A percentile compares a stretch with the other conserved stretches of the same genome.
Conservation (phyloP, 169 alveolate species). For the Nephromyces sp. region DNA sequence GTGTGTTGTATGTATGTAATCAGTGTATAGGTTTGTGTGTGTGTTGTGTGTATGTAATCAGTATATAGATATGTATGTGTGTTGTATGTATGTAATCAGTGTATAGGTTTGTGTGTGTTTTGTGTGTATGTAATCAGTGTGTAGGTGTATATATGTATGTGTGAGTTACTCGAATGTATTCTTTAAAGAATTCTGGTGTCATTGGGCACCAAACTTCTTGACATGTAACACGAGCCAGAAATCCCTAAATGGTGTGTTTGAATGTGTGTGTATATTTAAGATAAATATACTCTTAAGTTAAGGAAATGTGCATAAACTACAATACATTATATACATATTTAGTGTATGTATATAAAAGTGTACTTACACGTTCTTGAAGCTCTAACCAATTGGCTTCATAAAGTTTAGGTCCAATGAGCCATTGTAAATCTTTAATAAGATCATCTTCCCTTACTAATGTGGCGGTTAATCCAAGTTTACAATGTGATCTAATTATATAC, state of each 20-base stretch:
- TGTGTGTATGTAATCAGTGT: too few relatives aligned
- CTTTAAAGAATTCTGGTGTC: constrained; percentile 88
- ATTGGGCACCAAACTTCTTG: constrained; percentile 98
- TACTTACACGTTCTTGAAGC: constrained; percentile 64
- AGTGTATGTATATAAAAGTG: neutral
- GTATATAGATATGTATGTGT: too few relatives aligned
- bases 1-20: too few relatives aligned
- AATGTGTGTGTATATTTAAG: neutral
- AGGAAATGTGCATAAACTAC: neutral
- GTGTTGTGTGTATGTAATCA: too few relatives aligned
- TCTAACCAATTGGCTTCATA: constrained; percentile 99
- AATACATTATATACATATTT: neutral
- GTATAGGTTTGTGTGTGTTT: too few relatives aligned
- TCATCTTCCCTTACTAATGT: constrained; percentile 96
- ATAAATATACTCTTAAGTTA: neutral
- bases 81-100: too few relatives aligned
- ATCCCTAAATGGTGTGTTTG: constrained; percentile 63
- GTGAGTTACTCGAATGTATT: constrained; percentile 64
- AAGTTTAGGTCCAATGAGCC: constrained; percentile 98
- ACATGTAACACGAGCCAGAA: constrained; percentile 92
- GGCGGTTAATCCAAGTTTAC: constrained; percentile 91
- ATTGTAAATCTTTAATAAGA: constrained; percentile 88
- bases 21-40: too few relatives aligned
- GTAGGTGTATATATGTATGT: neutral
- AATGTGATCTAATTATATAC: constrained; percentile 25